Base-by-base conservation (phyloP, 2,329 filamentous ascomycete genomes). In the Diplodia intermedia region DNA sequence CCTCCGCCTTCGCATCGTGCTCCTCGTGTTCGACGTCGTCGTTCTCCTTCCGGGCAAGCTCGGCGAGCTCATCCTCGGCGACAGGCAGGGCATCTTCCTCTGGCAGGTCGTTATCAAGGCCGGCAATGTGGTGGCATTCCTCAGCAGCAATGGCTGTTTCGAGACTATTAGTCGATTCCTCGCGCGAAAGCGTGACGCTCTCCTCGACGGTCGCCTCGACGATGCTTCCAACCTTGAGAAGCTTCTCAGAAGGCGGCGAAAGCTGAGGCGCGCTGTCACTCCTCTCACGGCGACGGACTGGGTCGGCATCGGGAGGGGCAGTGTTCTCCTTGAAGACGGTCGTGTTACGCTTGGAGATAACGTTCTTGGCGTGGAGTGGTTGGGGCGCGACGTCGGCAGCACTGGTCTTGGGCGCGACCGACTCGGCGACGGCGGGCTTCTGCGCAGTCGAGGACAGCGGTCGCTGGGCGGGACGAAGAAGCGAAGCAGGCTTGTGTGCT, bases 321-420 rank as follows among this genome's bases (percentile, higher is more conserved):
- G 53, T 14, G 31, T 26, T 6, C 54, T 89, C 86, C 72, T 86
- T 86, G 77, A 87, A 88, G 65, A 88, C 79, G 3, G 82, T 77
- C 15, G 84, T 86, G 60, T 26, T 68, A 26, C 66, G 66, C 66
- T 68, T 68, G 33, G 66, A 36, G 56, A 18, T 33, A 23, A 49
- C 20, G 56, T 67, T 67, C 56, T 63, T 62, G 9, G 49, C 14
- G 20, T 47, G 66, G 49, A 36, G 15, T 20, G 54, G 40, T 18
- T 52, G 53, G 11, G 61, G 31, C n/a, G 49, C 61, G 47, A 53
- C 31, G 3, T 65, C 61, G 49, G 61, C 47, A 43, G 23, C 29
- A 53, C 23, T 53, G 18, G 47, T 26, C n/a, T 65, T 65, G 18
- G 31, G 31, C 47, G 61, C 49, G n/a, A 53, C 33, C 61, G 61